phyloP scores from a whole-genome alignment of 371 early-diverging fungal genomes.

The Funneliformis caledonium region DNA sequence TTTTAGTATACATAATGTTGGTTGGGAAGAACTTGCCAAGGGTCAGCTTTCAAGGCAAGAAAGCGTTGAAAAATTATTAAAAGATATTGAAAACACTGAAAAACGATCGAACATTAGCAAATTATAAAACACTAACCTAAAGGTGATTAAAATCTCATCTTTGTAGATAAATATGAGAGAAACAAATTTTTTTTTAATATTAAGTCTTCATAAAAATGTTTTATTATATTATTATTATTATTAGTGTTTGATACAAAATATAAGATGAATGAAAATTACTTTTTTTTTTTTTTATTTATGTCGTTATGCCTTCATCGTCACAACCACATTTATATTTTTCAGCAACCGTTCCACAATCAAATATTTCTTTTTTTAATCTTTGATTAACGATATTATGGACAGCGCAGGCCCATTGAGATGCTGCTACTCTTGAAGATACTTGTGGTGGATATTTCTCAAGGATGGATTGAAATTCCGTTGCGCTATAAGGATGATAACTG shows the following conservation, averaged over 20 bases:
- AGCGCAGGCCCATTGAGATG: constrained; percentile 92
- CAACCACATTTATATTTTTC: constrained; percentile 94
- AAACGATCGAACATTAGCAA: not conserved
- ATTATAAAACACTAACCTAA: not conserved
- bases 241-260: no score
- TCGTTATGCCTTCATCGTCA: constrained; percentile 51
- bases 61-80: not conserved
- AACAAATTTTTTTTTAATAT: no score
- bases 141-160: no score
- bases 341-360: constrained; percentile 87
- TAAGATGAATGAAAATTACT: not conserved
- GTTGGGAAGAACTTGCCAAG: not conserved
- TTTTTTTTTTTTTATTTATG: not conserved
- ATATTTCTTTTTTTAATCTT: constrained; percentile 83
- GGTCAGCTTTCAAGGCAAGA: not conserved
- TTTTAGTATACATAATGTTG: not conserved
- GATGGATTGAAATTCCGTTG: constrained; percentile 83
- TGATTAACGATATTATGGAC: constrained; percentile 97
- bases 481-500: constrained; percentile 56
- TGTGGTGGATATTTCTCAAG: constrained; percentile 88
- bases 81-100: not conserved
- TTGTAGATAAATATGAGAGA: no score
- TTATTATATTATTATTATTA: no score
- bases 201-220: no score
- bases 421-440: constrained; percentile 70